Conservation (phyloP, 2,329 filamentous ascomycete species). For the Hymenoscyphus salicellus region DNA sequence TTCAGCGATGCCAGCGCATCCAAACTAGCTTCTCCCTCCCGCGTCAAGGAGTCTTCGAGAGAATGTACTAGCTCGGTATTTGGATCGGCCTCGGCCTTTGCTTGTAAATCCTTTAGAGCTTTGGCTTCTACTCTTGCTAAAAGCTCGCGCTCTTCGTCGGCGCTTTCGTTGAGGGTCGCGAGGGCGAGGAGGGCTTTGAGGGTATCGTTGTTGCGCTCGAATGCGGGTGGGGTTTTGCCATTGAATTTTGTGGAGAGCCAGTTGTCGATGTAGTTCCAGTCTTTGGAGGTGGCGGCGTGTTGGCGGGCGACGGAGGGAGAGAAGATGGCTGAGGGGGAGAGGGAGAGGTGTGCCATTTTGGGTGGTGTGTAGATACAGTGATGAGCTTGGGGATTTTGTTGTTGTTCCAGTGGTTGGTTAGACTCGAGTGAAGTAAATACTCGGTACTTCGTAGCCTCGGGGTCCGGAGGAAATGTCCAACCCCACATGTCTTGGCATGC, state of each 20-base stretch:
- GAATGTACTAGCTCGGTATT: constrained; percentile 48
- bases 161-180: constrained; percentile 71
- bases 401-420: not conserved
- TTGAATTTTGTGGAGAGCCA: constrained; percentile 75
- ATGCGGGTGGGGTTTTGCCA: constrained; percentile 61
- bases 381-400: not conserved
- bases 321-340: constrained; percentile 54
- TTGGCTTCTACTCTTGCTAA: constrained; percentile 57
- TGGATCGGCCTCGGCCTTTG: constrained; percentile 36
- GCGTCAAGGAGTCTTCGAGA: constrained; percentile 53
- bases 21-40: constrained; percentile 54
- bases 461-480: not conserved
- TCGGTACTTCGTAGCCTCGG: not conserved
- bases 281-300: constrained; percentile 77
- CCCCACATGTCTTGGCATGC: constrained; percentile 2
- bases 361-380: not conserved
- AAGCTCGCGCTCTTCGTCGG: constrained; percentile 65
- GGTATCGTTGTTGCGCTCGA: constrained; percentile 85
- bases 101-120: constrained; percentile 54
- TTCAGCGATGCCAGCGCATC: constrained; percentile 56
- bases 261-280: constrained; percentile 83
- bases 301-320: constrained; percentile 68
- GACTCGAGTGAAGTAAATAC: not conserved
- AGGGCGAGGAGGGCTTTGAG: constrained; percentile 71
- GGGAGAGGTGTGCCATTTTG: constrained; percentile 38